Base-by-base conservation (phyloP, 1,284 basidiomycete genomes). In the Bjerkandera adusta region DNA sequence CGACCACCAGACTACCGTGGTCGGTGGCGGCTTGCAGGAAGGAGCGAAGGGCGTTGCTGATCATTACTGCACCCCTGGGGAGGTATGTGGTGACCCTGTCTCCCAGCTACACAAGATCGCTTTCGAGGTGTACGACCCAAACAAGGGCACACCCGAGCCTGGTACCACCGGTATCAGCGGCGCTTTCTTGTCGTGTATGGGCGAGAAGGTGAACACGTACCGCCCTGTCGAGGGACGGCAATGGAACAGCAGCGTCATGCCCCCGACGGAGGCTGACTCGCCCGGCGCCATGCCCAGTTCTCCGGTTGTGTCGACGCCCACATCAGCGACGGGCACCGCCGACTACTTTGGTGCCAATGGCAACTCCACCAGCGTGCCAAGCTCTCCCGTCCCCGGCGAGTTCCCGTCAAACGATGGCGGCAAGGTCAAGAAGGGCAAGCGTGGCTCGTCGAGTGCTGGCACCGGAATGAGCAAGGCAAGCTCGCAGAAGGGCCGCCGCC, bases 21-120 rank as follows among this genome's bases (percentile, higher is more conserved):
- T 94, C 16, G 93, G 94, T 43, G 93, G 92, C 43, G 91, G 87
- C 16, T 72, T 89, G 16, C 85, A 89, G 57, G 84, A 89, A 50
- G 81, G 87, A 47, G 84, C 87, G 43, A 90, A 90, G 68, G 85
- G 85, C 49, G 84, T 90, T 25, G 83, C 85, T 18, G 86, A 91
- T 61, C 83, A 86, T 57, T 89, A 81, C 61, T 91, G 88, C 56
- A 69, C 81, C 1, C 79, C 83, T 5, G 89, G 92, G 24, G 95
- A 97, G 67, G 83, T 90, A 1, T 88, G 90, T 50, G 93, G 94
- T 3, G 93, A 97, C 61, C 89, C 93, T 4, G 92, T 97, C 18
- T 94, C 92, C 15, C 96, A 98, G 62, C 74, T 97, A 44, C 94
- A 97, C 72, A 97, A 94, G 72, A 85, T 95, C 52, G 92, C 91